Evolutionary conservation across 148 eudicot genomes (phyloP).

Genomic region (Rhododendron vialii): DNA sequence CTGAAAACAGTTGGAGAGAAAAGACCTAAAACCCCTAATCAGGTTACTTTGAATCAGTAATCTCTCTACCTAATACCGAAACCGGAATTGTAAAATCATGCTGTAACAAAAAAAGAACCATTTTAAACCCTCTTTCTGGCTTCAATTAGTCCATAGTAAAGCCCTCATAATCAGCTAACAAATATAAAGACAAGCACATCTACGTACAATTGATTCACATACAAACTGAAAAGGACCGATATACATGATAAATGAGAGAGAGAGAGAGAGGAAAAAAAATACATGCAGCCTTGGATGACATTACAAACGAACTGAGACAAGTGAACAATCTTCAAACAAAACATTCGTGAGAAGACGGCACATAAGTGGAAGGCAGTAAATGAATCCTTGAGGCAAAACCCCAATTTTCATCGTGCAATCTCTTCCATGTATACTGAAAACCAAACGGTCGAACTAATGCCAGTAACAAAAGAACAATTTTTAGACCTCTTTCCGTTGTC

Average conservation of each 20-base stretch:
- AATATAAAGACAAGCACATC: too few species aligned
- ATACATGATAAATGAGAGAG: too few species aligned
- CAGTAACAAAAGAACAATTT: background rate
- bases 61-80: background rate
- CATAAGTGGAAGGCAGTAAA: background rate
- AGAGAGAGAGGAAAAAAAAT: too few species aligned
- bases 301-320: too few species aligned
- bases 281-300: too few species aligned
- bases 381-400: background rate
- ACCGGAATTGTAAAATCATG: background rate
- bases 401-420: background rate
- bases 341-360: background rate
- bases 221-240: too few species aligned
- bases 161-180: too few species aligned
- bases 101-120: background rate
- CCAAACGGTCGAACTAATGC: background rate
- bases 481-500: background rate
- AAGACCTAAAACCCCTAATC: too few species aligned
- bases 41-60: too few species aligned
- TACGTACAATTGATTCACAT: too few species aligned
- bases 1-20: background rate
- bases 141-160: too few species aligned
- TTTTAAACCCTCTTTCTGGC: too few species aligned
- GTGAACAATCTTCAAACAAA: background rate
- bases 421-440: background rate